Evolutionary conservation across 176 grass and related monocot species (phyloP), one percentile per base, ranked within the genome.

Genomic region (Aechmea fasciata): DNA sequence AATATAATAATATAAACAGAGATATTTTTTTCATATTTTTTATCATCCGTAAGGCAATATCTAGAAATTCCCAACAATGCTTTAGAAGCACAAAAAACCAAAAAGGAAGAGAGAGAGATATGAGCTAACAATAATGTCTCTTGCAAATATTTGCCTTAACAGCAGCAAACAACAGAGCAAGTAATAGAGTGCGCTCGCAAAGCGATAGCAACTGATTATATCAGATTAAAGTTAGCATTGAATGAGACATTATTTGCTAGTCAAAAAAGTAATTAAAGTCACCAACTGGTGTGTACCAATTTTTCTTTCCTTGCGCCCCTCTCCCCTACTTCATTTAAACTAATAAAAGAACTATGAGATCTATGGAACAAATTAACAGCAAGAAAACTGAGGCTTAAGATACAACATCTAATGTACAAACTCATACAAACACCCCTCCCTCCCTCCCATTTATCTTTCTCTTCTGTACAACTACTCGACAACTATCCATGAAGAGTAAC

Each of bases 301-400:
- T 61, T 61, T 61, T 22, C 55, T 61, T 61, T 22, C 55, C 10
- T 19, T 61, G 33, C 33, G 33, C 33, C 5, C 20, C 20, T 17
- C 15, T 61, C 20, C 55, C 2, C 20, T 17, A 61, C 2, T 13
- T 13, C 13, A 13, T 55, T 55, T 13, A 61, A 61, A 61, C 55
- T 61, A 61, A 18, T 61, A 61, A 18, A 11, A 19, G 20, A 61
- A 61, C 15, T 61, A 10, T 61, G 55, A 61, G 20, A 61, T 61
- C 17, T 61, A 61, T 61, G 55, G 55, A 61, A 61, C 55, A 61
- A 61, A 61, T 61, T 61, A 19, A 61, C 55, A 61, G 55, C 55
- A 61, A 61, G 20, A 61, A 22, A 19, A 61, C 20, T 22, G 9
- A 9, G n/a, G 17, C 20, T 55, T 20, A 19, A 61, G 14, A 61